phyloP scores from a whole-genome alignment of 257 asterid species.

The Lavandula angustifolia region DNA sequence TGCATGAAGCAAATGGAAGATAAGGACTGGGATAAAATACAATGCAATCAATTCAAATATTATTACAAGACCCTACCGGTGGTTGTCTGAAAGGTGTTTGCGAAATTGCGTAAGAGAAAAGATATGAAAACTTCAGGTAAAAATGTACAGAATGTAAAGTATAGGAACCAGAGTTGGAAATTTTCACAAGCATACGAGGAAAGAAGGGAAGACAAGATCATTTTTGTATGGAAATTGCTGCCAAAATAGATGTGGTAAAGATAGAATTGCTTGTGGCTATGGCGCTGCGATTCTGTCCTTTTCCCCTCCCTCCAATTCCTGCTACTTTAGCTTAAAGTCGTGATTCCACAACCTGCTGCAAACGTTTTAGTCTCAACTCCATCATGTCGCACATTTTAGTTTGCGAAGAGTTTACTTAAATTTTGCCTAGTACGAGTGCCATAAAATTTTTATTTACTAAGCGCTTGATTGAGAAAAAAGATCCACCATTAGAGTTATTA shows the following conservation, averaged over 20 bases:
- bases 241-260: constrained; percentile 22
- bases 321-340: constrained; percentile 21
- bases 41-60: constrained; percentile 19
- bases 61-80: background rate
- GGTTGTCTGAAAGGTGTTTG: constrained; percentile 40
- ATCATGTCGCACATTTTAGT: too few species aligned
- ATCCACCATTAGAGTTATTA: too few species aligned
- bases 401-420: too few species aligned
- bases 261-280: constrained; percentile 40
- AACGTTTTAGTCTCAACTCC: too few species aligned
- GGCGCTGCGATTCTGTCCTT: constrained; percentile 25
- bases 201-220: constrained; percentile 25
- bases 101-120: constrained; percentile 36
- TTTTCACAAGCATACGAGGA: constrained; percentile 35
- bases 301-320: constrained; percentile 27
- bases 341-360: background rate
- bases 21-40: background rate
- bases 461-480: too few species aligned
- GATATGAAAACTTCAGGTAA: constrained; percentile 22
- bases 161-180: constrained; percentile 12
- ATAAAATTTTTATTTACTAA: too few species aligned
- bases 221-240: constrained; percentile 1
- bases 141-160: constrained; percentile 13
- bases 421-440: too few species aligned
- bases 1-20: constrained; percentile 31